Evolutionary conservation across 176 grass and related monocot genomes (phyloP).

Genomic region (Musa itinerans): DNA sequence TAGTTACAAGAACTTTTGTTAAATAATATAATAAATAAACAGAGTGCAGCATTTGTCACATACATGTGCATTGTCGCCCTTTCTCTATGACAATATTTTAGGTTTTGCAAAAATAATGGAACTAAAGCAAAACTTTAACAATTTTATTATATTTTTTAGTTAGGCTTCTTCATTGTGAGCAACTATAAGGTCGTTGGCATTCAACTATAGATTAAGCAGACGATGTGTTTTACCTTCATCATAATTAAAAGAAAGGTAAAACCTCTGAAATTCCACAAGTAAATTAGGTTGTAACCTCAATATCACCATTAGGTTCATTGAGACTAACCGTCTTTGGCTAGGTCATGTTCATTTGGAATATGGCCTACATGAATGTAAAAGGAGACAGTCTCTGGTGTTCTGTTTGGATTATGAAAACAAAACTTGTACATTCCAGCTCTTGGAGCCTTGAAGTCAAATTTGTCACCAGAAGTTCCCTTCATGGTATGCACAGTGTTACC

Average conservation of each 20-base stretch:
- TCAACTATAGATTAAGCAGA: too few species aligned
- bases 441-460: constrained; percentile 92
- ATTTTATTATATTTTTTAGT: too few species aligned
- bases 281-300: too few species aligned
- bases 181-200: too few species aligned
- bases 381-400: constrained; percentile 88
- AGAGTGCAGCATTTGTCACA: background rate
- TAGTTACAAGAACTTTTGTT: background rate
- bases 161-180: too few species aligned
- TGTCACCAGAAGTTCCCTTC: constrained; percentile 89
- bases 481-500: constrained; percentile 65
- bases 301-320: background rate
- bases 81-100: too few species aligned
- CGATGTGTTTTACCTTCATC: too few species aligned
- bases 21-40: background rate
- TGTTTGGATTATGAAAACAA: constrained; percentile 90
- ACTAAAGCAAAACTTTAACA: too few species aligned
- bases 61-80: too few species aligned
- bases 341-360: constrained; percentile 92
- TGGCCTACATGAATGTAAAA: constrained; percentile 99
- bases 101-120: too few species aligned
- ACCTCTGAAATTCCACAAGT: too few species aligned
- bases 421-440: constrained; percentile 97
- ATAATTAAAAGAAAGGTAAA: too few species aligned
- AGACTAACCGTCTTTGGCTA: constrained; percentile 82